Evolutionary conservation across 805 yeast species (phyloP), one percentile per base, ranked within the genome.

Genomic region (Candida ulmi): DNA sequence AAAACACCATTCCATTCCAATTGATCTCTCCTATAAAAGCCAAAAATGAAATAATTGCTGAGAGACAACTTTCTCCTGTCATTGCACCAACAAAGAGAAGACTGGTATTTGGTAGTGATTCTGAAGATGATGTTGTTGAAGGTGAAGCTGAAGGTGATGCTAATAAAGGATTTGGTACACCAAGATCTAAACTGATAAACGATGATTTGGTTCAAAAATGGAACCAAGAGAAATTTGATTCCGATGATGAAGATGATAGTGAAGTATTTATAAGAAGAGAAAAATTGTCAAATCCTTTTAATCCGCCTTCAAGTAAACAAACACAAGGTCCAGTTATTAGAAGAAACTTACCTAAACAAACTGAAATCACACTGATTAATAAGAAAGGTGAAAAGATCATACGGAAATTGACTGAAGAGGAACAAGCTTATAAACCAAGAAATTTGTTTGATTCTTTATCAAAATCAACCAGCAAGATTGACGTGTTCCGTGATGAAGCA

Each of bases 171-270:
- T 13, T 13, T 26, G 27, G 16, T 1, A 67, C 72, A 0, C 72
- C 72, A 11, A 51, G 57, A 32, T 58, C 58, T 30, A 58, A 57
- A 32, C 34, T 66, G 3, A 60, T 65, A 9, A 54, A 64, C 5
- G 52, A 52, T 31, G 57, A 58, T 16, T 41, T 61, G 37, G 58
- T 63, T 4, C 41, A 46, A 19, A 48, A 60, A 33, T 66, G 69
- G 68, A 53, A 61, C 30, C 57, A 62, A 25, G 41, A 52, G 11
- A 42, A 34, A 3, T 44, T 44, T 8, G 41, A 38, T 9, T 35
- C n/a, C n/a, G n/a, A 33, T 8, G 40, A 40, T 15, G 47, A 39
- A 11, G 47, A 41, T 11, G 48, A 50, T 51, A 26, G 43, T 8
- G 58, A 51, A 27, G 38, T 35, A 3, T 35, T 48, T 21, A 50